Base-by-base conservation (phyloP, 2,329 filamentous ascomycete genomes). In the Trichoderma asperellum region DNA sequence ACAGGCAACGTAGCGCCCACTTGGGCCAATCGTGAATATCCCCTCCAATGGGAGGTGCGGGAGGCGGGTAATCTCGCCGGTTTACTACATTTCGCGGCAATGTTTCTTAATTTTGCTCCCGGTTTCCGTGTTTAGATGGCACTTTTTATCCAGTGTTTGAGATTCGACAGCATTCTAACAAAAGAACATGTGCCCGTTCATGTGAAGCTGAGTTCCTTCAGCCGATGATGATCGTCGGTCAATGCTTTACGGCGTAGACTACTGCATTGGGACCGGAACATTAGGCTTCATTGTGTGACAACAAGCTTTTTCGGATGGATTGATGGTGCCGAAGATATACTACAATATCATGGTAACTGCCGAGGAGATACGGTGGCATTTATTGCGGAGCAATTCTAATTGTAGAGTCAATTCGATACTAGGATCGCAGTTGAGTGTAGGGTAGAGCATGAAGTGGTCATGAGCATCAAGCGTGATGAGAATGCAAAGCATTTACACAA, bases 1-100 rank as follows among this genome's bases (percentile, higher is more conserved):
- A 67, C 64, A 4, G 40, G 64, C 64, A 67, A 47, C 64, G 64
- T 66, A 57, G 63, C 63, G 63, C 53, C 63, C 52, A 66, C 63
- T 66, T 58, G 53, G 27, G 29, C 14, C 18, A 47, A 40, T 49
- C 32, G 29, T 21, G 14, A n/a, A 43, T 56, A 40, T 21, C 37
- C 34, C n/a, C 60, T 24, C 60, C 35, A 64, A 55, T 64, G 4
- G 24, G 55, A 16, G 27, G 27, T 27, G 52, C 21, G 27, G 52
- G 27, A 55, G 24, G 16, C n/a, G n/a, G 21, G 47, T 12, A 49
- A 49, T 8, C 10, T 49, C 47, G 47, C 21, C 47, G 35, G 10
- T 37, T 37, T 37, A 37, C 12, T 37, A 4, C 3, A 37, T 37
- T 37, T 8, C 35, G 10, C 12, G 10, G 35, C 35, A 7, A 10